Evolutionary conservation across 371 early-diverging fungal genomes (phyloP), one percentile per base, ranked within the genome.

Genomic region (Mucor racemosus): DNA sequence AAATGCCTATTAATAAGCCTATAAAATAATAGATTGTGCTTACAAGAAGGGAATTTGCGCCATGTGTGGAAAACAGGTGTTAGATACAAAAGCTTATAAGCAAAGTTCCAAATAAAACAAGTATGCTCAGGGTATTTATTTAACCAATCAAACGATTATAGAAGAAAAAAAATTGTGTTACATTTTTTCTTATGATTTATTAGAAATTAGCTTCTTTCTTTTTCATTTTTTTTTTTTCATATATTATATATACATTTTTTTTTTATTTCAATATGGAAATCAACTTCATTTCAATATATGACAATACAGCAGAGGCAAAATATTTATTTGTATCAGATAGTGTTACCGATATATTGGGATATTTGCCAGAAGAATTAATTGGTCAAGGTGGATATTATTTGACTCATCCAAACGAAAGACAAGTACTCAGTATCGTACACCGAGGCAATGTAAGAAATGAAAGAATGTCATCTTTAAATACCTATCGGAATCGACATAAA

Each of bases 41-140:
- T 90, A 90, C 62, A 90, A 91, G 68, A 84, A 87, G 60, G 93
- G 92, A 57, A 88, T 91, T 42, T 92, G 93, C 70, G 88, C 91
- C 8, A 90, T 92, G 86, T 92, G 93, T 73, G 93, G 93, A 15
- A 86, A 87, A 50, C 85, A 90, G 64, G 81, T 92, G 11, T 67
- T 91, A 7, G 90, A 92, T 76, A 84, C 84, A 13, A 83, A 68
- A 10, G 75, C 69, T 58, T 90, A 91, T 74, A 90, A 88, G 64
- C 90, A 90, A 73, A 79, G 84, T 10, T 69, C 84, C 31, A 88
- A 21, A 21, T 19, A 26, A 21, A 11, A 50, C 8, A 21, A 11
- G 50, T 26, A 21, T 44, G 44, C 1, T 17, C 15, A 44, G 15
- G 26, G 26, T 38, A 38, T 26, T 26, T 6, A 11, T 21, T 50